Base-by-base conservation (phyloP, 1,284 basidiomycete genomes). In the Porphyrellus sp. region DNA sequence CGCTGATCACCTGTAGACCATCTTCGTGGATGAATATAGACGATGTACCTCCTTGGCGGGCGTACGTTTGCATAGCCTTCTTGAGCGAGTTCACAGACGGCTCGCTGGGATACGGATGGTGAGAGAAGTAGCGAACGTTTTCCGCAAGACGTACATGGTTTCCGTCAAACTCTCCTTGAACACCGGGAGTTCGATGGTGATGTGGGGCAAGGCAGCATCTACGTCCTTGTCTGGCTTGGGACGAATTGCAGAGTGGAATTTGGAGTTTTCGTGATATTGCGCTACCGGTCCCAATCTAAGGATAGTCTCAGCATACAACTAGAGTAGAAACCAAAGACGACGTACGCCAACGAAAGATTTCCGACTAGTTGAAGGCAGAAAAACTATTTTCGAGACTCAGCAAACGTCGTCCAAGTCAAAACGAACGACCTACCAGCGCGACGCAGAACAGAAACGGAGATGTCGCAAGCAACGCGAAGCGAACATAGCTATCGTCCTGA, bases 1-100 rank as follows among this genome's bases (percentile, higher is more conserved):
- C 74, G 45, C 73, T 69, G 49, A 92, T 70, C 5, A 83, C 60
- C 63, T 89, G 86, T 55, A 87, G 67, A 31, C 91, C 91, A 53
- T 92, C 90, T 55, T 91, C 89, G 59, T 89, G 85, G 25, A 92
- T 70, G 49, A 91, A 77, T 59, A 91, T 89, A 28, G 79, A 71
- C 1, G 85, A 89, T 2, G 86, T 86, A 8, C 89, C 89, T 20
- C 89, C 89, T 61, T 91, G 89, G 1, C 88, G 78, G 18, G 89
- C 89, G 62, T 91, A 91, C 0, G 89, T 91, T 62, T 88, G 86
- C 83, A 93, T 92, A 0, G 89, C 91, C 66, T 83, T 85, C 72
- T 93, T 91, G 56, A 93, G 69, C 0, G 86, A 91, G 59, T 81
- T 79, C 24, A 93, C 82, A 0, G 91, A 92, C 0, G 89, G 90